phyloP scores from a whole-genome alignment of 2,329 filamentous ascomycete genomes.

The Neofusicoccum parvum region DNA sequence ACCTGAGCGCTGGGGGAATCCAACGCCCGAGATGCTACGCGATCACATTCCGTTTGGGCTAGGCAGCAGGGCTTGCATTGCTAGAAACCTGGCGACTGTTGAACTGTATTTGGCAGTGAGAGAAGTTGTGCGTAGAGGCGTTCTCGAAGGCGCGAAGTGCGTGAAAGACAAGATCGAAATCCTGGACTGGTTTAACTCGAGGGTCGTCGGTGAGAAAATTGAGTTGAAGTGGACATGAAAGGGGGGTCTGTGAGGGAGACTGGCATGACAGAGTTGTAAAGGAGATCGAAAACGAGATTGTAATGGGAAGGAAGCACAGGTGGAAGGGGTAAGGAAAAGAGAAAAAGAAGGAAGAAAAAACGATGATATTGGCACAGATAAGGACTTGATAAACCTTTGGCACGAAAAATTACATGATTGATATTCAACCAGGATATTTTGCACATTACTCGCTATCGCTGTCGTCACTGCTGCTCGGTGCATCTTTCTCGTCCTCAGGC shows the following conservation, averaged over 20 bases:
- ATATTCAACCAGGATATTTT: not conserved
- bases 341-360: not conserved
- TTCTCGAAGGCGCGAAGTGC: slow-evolving; percentile 48
- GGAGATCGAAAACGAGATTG: not conserved
- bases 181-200: slow-evolving; percentile 60
- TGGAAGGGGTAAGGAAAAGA: not conserved
- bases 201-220: slow-evolving; percentile 53
- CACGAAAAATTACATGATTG: not conserved
- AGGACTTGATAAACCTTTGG: not conserved
- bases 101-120: slow-evolving; percentile 38
- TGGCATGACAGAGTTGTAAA: not conserved
- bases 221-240: slow-evolving; percentile 32
- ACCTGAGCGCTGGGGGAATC: slow-evolving; percentile 34
- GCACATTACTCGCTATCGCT: slow-evolving; percentile 23
- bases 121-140: slow-evolving; percentile 46
- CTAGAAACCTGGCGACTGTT: slow-evolving; percentile 33
- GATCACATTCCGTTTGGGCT: slow-evolving; percentile 36
- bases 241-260: not conserved
- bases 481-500: slow-evolving; percentile 23
- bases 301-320: not conserved
- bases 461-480: slow-evolving; percentile 23
- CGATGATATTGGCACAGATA: not conserved
- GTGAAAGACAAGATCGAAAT: slow-evolving; percentile 49
- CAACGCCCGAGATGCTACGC: slow-evolving; percentile 35
- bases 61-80: slow-evolving; percentile 36